Base-by-base conservation (phyloP, 139 green algal genomes). In the Closterium sp. region DNA sequence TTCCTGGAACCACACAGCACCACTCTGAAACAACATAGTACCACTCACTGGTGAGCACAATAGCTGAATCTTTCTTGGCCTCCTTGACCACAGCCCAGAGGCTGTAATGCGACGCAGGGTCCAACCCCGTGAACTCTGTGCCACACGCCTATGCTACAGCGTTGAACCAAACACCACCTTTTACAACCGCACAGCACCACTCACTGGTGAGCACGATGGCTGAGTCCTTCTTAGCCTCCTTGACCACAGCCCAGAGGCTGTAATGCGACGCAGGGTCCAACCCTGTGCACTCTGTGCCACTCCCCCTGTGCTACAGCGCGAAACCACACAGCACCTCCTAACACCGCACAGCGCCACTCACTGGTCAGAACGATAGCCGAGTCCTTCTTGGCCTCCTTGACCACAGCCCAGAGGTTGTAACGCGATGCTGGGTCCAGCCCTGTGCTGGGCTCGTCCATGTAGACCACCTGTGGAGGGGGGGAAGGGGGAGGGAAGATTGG, bases 391-490 rank as follows among this genome's bases (percentile, higher is more conserved):
- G 92, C 92, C 24, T 90, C 85, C 93, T 91, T 94, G 22, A 96
- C 85, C 21, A 94, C 93, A 2, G 93, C 84, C 95, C 95, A 96
- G 94, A 99, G 94, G 92, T 95, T 95, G 45, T 97, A 96, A 9
- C 97, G 94, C 9, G 94, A 97, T 9, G 95, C 96, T 42, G 97
- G 97, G 92, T 98, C 97, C 86, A 98, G 92, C 3, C 96, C 97
- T 27, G 97, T 99, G 85, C 95, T 97, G 9, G 97, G 98, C 95
- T 99, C 98, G 92, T 99, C 97, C 92, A 99, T 94, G 94, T 97
- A 98, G 27, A 98, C 95, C 22, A 98, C 94, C 93, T 97, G 89
- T 4, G 29, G 5, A 7, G 42, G 42, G 42, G 42, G 7, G 42
- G 42, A 7, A 62, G 42, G 42, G 42, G 42, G 7, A 62, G 5